Evolutionary conservation across 2,329 filamentous ascomycete genomes (phyloP).

Genomic region (Beauveria sp.): DNA sequence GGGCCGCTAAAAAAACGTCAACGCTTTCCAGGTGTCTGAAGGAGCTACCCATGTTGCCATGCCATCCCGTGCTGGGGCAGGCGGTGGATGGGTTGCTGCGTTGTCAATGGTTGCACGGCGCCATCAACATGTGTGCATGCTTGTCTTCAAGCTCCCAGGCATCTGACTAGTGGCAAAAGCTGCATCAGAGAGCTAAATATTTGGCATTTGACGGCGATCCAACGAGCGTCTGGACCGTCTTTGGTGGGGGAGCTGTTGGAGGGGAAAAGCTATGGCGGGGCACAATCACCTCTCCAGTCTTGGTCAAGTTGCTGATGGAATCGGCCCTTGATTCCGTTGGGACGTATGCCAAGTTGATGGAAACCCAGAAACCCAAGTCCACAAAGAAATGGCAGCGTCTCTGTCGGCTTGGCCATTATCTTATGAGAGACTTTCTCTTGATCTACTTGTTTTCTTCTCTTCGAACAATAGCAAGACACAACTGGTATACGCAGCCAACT

Average conservation of each 20-base stretch:
- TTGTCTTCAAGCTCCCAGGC: neutral
- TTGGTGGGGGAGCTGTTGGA: neutral
- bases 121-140: neutral
- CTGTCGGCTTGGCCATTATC: neutral
- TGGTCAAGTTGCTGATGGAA: neutral
- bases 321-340: conserved; percentile 7
- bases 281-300: neutral
- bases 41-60: neutral
- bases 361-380: neutral
- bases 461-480: too few relatives aligned
- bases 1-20: neutral
- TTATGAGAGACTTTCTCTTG: neutral
- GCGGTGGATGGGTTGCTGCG: neutral
- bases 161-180: neutral
- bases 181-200: neutral
- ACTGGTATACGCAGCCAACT: too few relatives aligned
- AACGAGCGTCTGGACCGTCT: neutral
- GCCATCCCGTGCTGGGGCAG: neutral
- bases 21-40: neutral
- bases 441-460: too few relatives aligned
- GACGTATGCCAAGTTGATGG: neutral
- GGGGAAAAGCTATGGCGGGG: neutral
- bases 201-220: neutral
- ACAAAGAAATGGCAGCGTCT: neutral
- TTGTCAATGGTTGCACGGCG: neutral